Evolutionary conservation across 164 flowering plant species (phyloP).

Genomic region (Umbellularia californica): DNA sequence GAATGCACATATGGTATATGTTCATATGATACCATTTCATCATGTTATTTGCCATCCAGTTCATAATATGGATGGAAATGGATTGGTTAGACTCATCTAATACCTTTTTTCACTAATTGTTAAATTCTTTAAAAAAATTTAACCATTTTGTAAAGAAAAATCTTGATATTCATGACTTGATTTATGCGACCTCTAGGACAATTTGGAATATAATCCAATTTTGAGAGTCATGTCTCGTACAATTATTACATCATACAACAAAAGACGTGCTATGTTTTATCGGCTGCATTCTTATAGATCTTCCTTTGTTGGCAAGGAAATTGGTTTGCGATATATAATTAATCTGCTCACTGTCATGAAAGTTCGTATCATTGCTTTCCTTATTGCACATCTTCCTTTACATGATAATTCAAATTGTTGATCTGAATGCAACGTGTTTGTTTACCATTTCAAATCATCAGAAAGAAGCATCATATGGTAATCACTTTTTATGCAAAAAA

Average conservation of each 20-base stretch:
- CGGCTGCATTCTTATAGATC: not conserved
- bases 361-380: not conserved
- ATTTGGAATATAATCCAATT: not conserved
- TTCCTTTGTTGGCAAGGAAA: not conserved
- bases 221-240: not conserved
- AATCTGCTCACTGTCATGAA: not conserved
- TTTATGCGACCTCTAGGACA: no score
- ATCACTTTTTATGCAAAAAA: no score
- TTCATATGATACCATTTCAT: no score
- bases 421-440: not conserved
- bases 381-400: not conserved
- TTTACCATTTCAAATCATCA: not conserved
- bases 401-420: not conserved
- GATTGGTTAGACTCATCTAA: no score
- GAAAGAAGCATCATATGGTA: not conserved
- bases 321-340: not conserved
- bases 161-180: no score
- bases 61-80: no score
- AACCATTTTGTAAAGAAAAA: no score
- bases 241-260: not conserved
- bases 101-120: no score
- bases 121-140: no score
- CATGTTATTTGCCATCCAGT: no score
- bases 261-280: not conserved
- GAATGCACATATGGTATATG: no score